Base-by-base conservation (phyloP, 345 rosid species). In the Salix viminalis region DNA sequence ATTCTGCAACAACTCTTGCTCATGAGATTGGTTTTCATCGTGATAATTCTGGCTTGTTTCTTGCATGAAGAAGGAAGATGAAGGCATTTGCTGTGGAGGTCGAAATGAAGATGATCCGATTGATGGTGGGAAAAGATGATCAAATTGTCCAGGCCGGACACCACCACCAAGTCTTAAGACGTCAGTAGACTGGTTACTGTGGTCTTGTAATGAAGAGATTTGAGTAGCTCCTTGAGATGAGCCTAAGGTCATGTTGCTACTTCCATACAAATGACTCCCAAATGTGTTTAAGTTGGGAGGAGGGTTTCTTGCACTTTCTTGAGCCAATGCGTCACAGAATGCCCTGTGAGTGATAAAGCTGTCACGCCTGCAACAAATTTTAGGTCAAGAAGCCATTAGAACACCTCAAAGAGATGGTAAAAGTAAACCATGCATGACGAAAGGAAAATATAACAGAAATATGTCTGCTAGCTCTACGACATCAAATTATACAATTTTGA, bases 271-370 rank as follows among this genome's bases (percentile, higher is more conserved):
- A 80, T 86, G 93, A 82, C 83, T 85, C 30, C 90, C 84, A 77
- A 90, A 81, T 32, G 90, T 78, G 82, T 79, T 87, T 83, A 89
- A 85, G 28, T 78, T 76, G 66, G 74, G 42, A 23, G 92, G 85
- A 65, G 92, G 91, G 79, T 90, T 91, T 71, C 96, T 87, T 11
- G 91, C 91, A 84, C 91, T 90, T 78, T 91, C 94, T 71, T 89
- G 94, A 83, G 96, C 96, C 72, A 91, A 76, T 58, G 96, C 96
- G 76, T 91, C 96, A 70, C 96, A 91, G 76, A 91, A 91, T 32
- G 96, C 96, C 69, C 96, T 84, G 78, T 91, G 96, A 19, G 96
- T 90, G 76, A 91, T 90, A 67, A 91, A 91, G 79, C 94, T 91
- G 78, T 91, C 96, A 11, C 96, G 89, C 87, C 96, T 91, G 89